Base-by-base conservation (phyloP, 495 filamentous ascomycete genomes). In the Penicillium psychrofluorescens region DNA sequence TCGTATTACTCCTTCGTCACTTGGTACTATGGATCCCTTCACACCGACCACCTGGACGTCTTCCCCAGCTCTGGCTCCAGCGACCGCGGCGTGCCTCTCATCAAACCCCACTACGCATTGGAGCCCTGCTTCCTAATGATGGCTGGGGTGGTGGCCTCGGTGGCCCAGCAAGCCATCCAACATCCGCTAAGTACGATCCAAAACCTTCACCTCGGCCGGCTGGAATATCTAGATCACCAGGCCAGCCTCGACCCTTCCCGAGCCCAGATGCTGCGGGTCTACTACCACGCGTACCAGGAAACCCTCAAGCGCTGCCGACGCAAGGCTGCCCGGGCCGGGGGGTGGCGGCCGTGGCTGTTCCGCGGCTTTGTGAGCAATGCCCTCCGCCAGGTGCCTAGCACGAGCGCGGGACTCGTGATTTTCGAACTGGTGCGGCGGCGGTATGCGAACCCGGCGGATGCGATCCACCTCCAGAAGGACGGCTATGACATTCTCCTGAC, bases 341-440 rank as follows among this genome's bases (percentile, higher is more conserved):
- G 80, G 79, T 81, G 86, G 76, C 57, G 74, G 22, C 65, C 63
- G 22, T 95, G 87, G 85, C 57, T 95, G 12, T 95, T 85, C 60
- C 73, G 74, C 11, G 86, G 83, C 7, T 94, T 95, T 58, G 69
- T 83, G 57, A 74, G 74, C 64, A 83, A 75, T 43, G 87, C 87
- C 3, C 71, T 94, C 35, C 74, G 83, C 33, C 87, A 92, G 64
- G 83, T 95, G 32, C 90, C 90, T 11, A 90, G 86, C 58, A 94
- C 90, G 4, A 90, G 85, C 53, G 89, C 90, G 1, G 90, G 88
- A 0, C 59, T 95, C 43, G 84, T 95, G 48, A 88, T 92, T 37
- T 95, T 95, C 58, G 90, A 95, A 61, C 48, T 95, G 30, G 81
- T 95, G 14, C 72, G 90, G 49, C 75, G 90, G 41, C 85, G 85